phyloP scores from a whole-genome alignment of 2,329 filamentous ascomycete genomes.

The Alternaria dauci region DNA sequence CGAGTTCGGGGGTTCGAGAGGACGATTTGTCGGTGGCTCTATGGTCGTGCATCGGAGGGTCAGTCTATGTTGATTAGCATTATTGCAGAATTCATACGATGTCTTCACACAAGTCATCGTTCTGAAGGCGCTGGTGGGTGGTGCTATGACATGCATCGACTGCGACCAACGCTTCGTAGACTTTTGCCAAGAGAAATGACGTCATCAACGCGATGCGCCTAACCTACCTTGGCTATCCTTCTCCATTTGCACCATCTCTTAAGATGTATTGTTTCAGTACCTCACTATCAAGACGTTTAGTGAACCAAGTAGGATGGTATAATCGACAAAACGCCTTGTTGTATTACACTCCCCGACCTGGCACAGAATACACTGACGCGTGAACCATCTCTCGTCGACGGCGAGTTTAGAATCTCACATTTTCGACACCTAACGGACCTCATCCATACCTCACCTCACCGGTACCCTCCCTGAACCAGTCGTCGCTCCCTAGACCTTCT shows the following conservation, averaged over 20 bases:
- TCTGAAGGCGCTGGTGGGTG: neutral
- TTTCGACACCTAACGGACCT: neutral
- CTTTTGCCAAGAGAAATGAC: neutral
- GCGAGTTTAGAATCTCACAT: neutral
- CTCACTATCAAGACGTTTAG: no score
- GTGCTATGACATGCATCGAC: neutral
- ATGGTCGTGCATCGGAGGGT: no score
- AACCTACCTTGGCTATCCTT: neutral
- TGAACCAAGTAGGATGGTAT: neutral
- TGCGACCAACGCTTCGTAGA: neutral
- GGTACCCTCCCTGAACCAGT: constrained; percentile 72
- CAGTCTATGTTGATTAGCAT: neutral
- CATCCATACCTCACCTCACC: constrained; percentile 67
- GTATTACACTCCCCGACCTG: neutral
- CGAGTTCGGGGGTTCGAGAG: neutral
- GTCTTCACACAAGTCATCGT: neutral
- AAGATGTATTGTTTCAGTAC: neutral
- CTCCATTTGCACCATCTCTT: neutral
- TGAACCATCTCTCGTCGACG: neutral
- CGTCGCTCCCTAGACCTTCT: constrained; percentile 63
- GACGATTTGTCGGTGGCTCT: no score
- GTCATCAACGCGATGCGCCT: neutral
- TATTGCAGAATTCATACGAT: neutral
- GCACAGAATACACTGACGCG: neutral
- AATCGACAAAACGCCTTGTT: neutral